Conservation (phyloP, 108 stramenopile species). For the Cyclostephanos tholiformis region DNA sequence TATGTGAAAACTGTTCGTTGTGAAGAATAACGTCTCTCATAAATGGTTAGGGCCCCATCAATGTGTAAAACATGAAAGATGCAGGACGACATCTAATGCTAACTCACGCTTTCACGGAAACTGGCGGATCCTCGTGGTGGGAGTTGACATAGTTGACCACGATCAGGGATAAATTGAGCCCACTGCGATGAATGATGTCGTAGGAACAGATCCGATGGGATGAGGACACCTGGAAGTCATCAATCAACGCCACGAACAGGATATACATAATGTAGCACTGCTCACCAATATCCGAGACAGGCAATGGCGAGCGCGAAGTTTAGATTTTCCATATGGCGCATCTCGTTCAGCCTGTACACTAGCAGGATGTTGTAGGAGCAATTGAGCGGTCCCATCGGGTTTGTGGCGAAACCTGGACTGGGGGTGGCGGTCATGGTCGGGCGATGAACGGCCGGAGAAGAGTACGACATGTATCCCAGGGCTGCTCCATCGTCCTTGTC, state of each 20-base stretch:
- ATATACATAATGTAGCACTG: not conserved
- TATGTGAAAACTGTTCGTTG: conserved; percentile 34
- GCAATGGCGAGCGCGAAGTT: conserved; percentile 32
- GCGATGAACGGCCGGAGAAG: no score
- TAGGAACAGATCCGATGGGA: not conserved
- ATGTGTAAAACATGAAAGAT: not conserved
- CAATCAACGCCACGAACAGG: not conserved
- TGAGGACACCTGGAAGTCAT: not conserved
- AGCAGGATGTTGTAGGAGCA: conserved; percentile 23
- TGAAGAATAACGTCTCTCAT: conserved; percentile 6
- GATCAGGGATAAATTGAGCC: conserved; percentile 39
- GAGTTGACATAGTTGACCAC: conserved; percentile 29
- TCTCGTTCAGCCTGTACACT: conserved; percentile 32
- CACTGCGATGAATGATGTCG: conserved; percentile 8
- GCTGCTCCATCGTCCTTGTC: no score
- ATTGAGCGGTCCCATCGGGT: conserved; percentile 11
- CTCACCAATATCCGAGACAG: conserved; percentile 23
- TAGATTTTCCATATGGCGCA: conserved; percentile 21
- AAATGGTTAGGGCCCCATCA: not conserved
- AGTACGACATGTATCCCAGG: no score
- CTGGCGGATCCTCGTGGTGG: conserved; percentile 9
- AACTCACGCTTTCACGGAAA: not conserved
- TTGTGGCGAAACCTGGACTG: not conserved
- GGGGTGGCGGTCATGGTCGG: no score
- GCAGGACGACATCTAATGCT: not conserved